A percentile compares a stretch with the other conserved stretches of the same genome.
These are phyloP conservation scores for Acanthamoeba castellanii DNA, from an alignment of 208 protist species.

Conservation along the genomic window DNA sequence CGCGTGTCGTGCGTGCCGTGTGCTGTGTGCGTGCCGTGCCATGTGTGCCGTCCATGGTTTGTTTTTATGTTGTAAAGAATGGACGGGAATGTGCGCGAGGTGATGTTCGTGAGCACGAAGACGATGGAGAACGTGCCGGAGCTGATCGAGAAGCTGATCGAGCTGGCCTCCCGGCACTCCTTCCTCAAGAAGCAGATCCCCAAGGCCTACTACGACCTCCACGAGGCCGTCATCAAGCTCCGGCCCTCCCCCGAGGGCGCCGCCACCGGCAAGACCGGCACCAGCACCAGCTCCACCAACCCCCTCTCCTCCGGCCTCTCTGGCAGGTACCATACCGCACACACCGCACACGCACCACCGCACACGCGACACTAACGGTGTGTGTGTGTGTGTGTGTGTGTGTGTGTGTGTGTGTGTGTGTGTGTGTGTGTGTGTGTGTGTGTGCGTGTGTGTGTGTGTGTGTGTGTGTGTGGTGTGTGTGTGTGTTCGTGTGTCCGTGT, in stretches of 20 bases:
- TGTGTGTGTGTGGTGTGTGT: too few relatives aligned
- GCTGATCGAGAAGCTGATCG: slow-evolving; percentile 52
- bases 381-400: too few relatives aligned
- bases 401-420: too few relatives aligned
- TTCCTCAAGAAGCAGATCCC: slow-evolving; percentile 71
- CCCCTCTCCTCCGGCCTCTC: background rate
- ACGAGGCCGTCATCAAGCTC: slow-evolving; percentile 34
- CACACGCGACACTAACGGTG: too few relatives aligned
- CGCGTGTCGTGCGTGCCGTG: too few relatives aligned
- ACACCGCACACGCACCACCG: background rate
- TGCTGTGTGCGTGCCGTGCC: background rate
- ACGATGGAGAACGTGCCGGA: slow-evolving; percentile 53
- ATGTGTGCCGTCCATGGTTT: background rate
- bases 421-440: too few relatives aligned
- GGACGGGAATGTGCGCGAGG: slow-evolving; percentile 52
- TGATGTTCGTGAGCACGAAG: slow-evolving; percentile 58
- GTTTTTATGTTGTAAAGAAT: background rate
- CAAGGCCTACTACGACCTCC: slow-evolving; percentile 56
- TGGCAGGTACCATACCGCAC: background rate
- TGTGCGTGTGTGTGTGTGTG: too few relatives aligned
- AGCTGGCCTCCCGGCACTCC: slow-evolving; percentile 1
- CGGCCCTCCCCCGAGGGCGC: background rate
- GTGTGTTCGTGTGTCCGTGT: too few relatives aligned
- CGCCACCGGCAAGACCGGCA: background rate
- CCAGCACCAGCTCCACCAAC: background rate